Conservation (phyloP, 2,329 filamentous ascomycete genomes). For the Alternaria longipes region DNA sequence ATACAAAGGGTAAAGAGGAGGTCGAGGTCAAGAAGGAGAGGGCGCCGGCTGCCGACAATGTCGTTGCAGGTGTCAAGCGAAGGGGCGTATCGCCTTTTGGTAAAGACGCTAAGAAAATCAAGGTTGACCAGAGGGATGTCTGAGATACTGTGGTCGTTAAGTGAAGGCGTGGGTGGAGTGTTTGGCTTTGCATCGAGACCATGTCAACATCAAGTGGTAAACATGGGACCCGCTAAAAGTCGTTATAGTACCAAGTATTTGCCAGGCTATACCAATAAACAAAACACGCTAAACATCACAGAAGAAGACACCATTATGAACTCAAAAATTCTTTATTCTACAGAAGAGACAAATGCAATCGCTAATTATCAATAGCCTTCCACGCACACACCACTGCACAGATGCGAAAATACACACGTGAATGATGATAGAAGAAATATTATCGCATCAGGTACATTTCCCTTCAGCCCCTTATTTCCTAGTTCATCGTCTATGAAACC, state of each 20-base stretch:
- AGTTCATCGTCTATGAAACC: slow-evolving; percentile 43
- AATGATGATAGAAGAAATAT: neutral
- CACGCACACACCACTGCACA: neutral
- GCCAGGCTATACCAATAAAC: neutral
- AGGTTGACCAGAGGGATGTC: neutral
- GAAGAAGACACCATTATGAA: neutral
- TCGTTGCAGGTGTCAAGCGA: too few species aligned
- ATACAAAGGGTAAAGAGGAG: neutral
- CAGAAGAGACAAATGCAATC: neutral
- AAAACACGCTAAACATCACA: neutral
- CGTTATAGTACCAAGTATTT: neutral
- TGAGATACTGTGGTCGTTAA: neutral
- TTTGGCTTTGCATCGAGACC: neutral
- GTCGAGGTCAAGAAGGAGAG: too few species aligned
- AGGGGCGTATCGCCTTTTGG: neutral
- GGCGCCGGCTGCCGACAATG: too few species aligned
- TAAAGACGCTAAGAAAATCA: neutral
- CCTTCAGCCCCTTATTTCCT: neutral
- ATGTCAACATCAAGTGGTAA: neutral
- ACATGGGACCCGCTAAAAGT: neutral
- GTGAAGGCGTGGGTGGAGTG: neutral
- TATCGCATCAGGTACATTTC: neutral
- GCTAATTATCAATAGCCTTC: slow-evolving; percentile 1
- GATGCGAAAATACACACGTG: neutral
- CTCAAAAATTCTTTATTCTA: neutral